Conservation (phyloP, 78 protist genomes). For the Polysphondylium violaceum region DNA sequence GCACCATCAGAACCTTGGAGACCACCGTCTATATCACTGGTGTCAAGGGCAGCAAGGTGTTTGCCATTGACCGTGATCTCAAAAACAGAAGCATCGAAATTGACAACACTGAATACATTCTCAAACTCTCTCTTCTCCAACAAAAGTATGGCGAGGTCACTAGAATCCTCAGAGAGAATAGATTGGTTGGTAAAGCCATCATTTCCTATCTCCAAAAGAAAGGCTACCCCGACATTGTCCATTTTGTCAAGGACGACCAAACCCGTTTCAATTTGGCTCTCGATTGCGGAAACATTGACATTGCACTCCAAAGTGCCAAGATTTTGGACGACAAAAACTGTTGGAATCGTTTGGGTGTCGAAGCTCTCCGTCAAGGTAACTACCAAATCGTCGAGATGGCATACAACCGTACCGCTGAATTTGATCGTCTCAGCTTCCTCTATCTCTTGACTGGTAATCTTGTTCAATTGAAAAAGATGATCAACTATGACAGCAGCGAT, state of each 20-base stretch:
- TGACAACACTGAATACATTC: constrained; percentile 93
- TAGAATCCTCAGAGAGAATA: constrained; percentile 84
- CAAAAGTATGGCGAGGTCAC: constrained; percentile 88
- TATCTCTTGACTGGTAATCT: constrained; percentile 97
- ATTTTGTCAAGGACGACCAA: constrained; percentile 96
- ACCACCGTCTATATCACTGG: constrained; percentile 93
- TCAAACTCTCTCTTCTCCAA: constrained; percentile 92
- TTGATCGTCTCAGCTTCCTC: constrained; percentile 95
- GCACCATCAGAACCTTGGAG: constrained; percentile 96
- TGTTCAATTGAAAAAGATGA: constrained; percentile 93
- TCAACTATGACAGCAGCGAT: constrained; percentile 90
- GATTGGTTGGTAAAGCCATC: constrained; percentile 93
- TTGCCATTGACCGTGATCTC: constrained; percentile 94
- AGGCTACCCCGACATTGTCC: constrained; percentile 86
- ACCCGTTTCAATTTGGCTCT: constrained; percentile 97
- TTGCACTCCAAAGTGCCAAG: constrained; percentile 91
- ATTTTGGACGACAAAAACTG: constrained; percentile 89
- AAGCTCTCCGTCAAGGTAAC: constrained; percentile 96
- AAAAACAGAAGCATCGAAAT: constrained; percentile 83
- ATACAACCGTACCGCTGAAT: constrained; percentile 89
- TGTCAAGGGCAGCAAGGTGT: constrained; percentile 79
- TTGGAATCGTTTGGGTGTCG: constrained; percentile 94
- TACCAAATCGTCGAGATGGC: constrained; percentile 95
- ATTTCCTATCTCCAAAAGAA: constrained; percentile 96
- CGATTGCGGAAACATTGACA: constrained; percentile 98